Conservation (phyloP, 768 basidiomycete genomes). For the Suillus subluteus region DNA sequence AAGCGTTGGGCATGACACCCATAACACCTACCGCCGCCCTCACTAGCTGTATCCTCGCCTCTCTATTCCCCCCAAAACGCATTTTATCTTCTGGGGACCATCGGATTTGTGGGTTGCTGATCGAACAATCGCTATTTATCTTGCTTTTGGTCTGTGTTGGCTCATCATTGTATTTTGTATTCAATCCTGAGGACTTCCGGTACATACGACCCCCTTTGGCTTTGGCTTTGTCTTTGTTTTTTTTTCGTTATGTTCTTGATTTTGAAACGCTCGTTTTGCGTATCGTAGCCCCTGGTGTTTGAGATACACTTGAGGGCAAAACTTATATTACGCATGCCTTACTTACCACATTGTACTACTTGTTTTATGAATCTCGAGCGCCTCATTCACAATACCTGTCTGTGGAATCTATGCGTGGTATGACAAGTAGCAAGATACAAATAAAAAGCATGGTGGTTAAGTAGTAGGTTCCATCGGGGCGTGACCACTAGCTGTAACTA, state of each 20-base stretch:
- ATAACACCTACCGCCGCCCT: slow-evolving; percentile 16
- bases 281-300: background rate
- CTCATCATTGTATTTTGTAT: slow-evolving; percentile 23
- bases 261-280: background rate
- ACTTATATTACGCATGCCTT: slow-evolving; percentile 9
- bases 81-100: background rate
- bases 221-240: no score
- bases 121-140: slow-evolving; percentile 8
- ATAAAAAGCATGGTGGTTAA: slow-evolving; percentile 11
- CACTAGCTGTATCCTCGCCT: slow-evolving; percentile 15
- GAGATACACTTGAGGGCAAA: slow-evolving; percentile 3
- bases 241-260: background rate
- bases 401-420: background rate
- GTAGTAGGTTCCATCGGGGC: slow-evolving; percentile 33
- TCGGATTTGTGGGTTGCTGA: slow-evolving; percentile 24
- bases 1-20: slow-evolving; percentile 28
- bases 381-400: slow-evolving; percentile 2
- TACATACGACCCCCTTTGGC: background rate
- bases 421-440: background rate
- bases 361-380: slow-evolving; percentile 6
- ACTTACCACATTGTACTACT: slow-evolving; percentile 16
- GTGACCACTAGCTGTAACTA: slow-evolving; percentile 32
- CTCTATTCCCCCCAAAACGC: background rate
- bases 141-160: slow-evolving; percentile 4
- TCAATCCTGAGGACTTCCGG: background rate